Conservation (phyloP, 1,284 basidiomycete species). For the Apiotrichum veenhuisii region DNA sequence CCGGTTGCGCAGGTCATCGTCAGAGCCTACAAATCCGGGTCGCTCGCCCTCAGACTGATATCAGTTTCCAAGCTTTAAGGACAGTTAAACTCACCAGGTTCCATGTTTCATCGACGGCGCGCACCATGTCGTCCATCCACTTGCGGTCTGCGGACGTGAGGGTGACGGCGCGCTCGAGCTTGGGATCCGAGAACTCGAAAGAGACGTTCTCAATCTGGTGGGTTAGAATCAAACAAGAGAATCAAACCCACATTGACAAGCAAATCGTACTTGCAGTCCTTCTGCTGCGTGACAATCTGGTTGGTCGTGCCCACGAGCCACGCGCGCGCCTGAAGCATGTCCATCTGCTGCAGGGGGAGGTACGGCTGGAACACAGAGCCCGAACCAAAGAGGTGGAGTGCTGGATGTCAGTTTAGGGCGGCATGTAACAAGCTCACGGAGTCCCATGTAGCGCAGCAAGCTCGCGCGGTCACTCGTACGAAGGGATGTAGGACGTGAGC, state of each 20-base stretch:
- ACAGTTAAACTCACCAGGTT: constrained; percentile 52
- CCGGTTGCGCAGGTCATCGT: constrained; percentile 83
- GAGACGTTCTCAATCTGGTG: constrained; percentile 72
- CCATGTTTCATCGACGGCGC: constrained; percentile 78
- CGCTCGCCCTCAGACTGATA: constrained; percentile 26
- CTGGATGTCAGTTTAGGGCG: constrained; percentile 20
- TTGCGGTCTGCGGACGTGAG: constrained; percentile 91
- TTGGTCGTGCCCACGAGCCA: constrained; percentile 91
- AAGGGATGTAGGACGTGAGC: constrained; percentile 68
- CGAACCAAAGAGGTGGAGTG: constrained; percentile 66
- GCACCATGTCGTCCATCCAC: constrained; percentile 84
- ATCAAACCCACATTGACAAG: constrained; percentile 71
- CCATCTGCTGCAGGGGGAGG: constrained; percentile 90
- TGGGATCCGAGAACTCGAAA: constrained; percentile 79
- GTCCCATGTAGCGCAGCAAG: constrained; percentile 83
- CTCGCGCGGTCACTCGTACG: constrained; percentile 86
- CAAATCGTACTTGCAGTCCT: constrained; percentile 74
- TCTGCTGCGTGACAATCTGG: constrained; percentile 89
- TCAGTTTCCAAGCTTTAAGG: constrained; percentile 7
- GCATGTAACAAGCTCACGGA: constrained; percentile 68
- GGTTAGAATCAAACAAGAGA: not conserved
- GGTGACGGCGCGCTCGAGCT: constrained; percentile 68
- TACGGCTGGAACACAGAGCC: constrained; percentile 98
- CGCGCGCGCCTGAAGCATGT: constrained; percentile 72
- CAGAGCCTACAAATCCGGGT: constrained; percentile 72